Conservation (phyloP, 805 yeast species). For the Candida rishiriensis region DNA sequence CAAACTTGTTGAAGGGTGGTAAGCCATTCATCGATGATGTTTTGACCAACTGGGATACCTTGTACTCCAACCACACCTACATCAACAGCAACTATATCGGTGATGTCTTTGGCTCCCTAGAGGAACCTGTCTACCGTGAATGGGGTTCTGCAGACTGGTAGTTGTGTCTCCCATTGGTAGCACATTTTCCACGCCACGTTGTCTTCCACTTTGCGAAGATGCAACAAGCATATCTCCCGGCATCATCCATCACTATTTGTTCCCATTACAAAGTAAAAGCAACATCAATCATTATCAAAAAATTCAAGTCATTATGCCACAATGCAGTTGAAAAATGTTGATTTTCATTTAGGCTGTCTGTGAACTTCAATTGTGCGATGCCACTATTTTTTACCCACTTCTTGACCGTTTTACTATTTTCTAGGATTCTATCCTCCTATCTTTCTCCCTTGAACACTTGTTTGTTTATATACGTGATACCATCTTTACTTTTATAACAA, state of each 20-base stretch:
- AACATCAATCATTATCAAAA: background rate
- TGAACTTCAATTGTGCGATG: too few species aligned
- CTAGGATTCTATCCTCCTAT: background rate
- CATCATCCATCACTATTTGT: too few species aligned
- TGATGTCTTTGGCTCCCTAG: conserved; percentile 54
- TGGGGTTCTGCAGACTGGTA: conserved; percentile 21
- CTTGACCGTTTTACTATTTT: conserved; percentile 7
- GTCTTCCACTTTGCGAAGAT: too few species aligned
- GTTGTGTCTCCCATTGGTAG: too few species aligned
- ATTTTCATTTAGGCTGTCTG: too few species aligned
- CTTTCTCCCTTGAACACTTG: background rate
- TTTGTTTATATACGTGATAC: background rate
- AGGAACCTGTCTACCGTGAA: conserved; percentile 27
- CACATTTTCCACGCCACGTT: background rate
- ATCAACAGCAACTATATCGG: conserved; percentile 49
- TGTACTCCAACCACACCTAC: conserved; percentile 29
- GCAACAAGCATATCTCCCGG: too few species aligned
- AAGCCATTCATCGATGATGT: conserved; percentile 51
- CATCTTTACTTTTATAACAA: background rate
- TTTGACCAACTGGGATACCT: conserved; percentile 41
- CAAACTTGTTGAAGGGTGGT: conserved; percentile 51
- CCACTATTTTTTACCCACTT: conserved; percentile 3
- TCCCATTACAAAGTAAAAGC: too few species aligned
- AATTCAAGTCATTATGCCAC: background rate
- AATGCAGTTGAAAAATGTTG: too few species aligned